Base-by-base conservation (phyloP, 768 basidiomycete species). In the Boletellus ananiceps region DNA sequence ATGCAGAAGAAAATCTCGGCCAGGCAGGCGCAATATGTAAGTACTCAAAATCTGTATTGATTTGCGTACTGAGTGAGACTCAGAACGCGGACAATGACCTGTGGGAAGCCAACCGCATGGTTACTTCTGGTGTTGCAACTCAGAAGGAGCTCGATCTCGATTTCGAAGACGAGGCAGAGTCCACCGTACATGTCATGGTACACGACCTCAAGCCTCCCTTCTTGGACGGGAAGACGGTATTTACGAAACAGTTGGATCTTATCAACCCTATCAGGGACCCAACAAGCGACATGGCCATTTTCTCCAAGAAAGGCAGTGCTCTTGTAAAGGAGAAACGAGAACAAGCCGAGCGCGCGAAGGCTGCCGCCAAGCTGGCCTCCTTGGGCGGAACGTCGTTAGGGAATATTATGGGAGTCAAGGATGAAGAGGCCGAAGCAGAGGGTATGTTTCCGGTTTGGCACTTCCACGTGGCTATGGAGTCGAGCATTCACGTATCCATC, bases 61-160 rank as follows among this genome's bases (percentile, higher is more conserved):
- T 21, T 35, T 49, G 37, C 52, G 66, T 37, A 61, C 59, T 63
- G 25, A 59, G 31, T 8, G 55, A 37, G 6, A 16, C 51, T 4
- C 62, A 94, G 90, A 97, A 98, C 60, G 92, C 92, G 19, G 96
- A 99, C 67, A 98, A 96, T 60, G 96, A 99, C 61, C 73, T 95
- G 11, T 99, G 96, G 96, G 96, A 99, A 73, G 89, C 89, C 8
- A 98, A 98, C 63, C 89, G 95, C 62, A 94, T 99, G 88, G 75
- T 92, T 9, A 92, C 91, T 0, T 98, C 96, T 3, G 96, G 96
- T 61, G 87, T 97, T 16, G 89, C 91, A 1, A 90, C 89, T 8
- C 85, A 89, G 31, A 88, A 83, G 57, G 75, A 81, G 4, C 79
- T 99, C 41, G 93, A 99, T 63, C 76, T 94, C 19, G 94, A 98